A percentile compares a stretch with the other conserved stretches of the same genome.
Evolutionary conservation across 306 rosid species (phyloP).

Genomic region (Myrica gale): DNA sequence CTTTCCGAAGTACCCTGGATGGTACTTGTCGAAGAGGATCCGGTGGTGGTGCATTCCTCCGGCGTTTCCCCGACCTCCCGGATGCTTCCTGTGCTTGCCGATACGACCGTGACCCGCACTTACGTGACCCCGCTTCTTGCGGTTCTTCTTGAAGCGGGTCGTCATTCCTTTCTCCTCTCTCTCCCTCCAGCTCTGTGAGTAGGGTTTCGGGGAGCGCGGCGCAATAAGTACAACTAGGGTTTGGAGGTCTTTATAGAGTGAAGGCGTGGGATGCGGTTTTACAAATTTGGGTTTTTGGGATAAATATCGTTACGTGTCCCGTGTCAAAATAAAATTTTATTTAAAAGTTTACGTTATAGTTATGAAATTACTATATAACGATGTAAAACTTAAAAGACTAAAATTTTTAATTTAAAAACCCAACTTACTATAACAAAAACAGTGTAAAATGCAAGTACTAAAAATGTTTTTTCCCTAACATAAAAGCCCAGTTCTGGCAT

Average conservation of each 20-base stretch:
- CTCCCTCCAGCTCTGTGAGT: background rate
- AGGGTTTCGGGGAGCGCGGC: slow-evolving; percentile 2
- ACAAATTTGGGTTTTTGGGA: too few species aligned
- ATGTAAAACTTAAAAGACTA: too few species aligned
- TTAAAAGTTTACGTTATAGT: too few species aligned
- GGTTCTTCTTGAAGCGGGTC: slow-evolving; percentile 70
- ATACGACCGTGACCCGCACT: slow-evolving; percentile 81
- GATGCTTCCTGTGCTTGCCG: slow-evolving; percentile 77
- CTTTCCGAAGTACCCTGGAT: slow-evolving; percentile 73
- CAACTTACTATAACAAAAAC: too few species aligned
- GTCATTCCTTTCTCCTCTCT: slow-evolving; percentile 43
- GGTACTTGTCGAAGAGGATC: slow-evolving; percentile 81
- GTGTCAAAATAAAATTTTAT: too few species aligned
- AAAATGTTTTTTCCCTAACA: too few species aligned
- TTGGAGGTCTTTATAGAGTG: background rate
- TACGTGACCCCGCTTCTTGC: slow-evolving; percentile 84
- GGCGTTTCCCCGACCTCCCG: slow-evolving; percentile 79
- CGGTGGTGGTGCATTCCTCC: slow-evolving; percentile 89
- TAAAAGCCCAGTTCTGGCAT: too few species aligned
- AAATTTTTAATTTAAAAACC: too few species aligned
- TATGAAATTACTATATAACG: too few species aligned
- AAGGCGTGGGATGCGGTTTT: background rate
- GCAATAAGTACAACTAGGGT: slow-evolving; percentile 37
- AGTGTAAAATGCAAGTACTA: too few species aligned
- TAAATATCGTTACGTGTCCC: background rate